Percentiles rank a stretch among this genome's conserved stretches.
Evolutionary conservation across 78 protist genomes (phyloP).

Genomic region (Dictyostelium firmibasis): DNA sequence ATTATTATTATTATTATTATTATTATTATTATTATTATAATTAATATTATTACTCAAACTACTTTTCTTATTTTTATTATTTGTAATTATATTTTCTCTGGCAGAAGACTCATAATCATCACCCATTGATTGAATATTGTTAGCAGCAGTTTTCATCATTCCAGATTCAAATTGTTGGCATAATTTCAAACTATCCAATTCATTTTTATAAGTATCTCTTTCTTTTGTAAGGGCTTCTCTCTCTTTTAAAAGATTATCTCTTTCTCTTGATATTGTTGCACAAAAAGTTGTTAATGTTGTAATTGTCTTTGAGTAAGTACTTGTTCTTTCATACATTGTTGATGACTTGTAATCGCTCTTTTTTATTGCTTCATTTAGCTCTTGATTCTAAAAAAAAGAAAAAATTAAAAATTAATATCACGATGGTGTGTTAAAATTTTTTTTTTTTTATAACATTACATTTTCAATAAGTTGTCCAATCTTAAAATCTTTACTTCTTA

Average conservation of each 20-base stretch:
- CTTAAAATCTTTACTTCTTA: background rate
- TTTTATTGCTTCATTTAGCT: background rate
- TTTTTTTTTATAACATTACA: background rate
- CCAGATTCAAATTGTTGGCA: background rate
- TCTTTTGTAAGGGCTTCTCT: background rate
- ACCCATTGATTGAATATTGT: background rate
- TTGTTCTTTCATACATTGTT: background rate
- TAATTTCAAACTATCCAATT: background rate
- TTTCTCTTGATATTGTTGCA: background rate
- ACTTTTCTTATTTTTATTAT: background rate
- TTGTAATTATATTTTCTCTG: background rate
- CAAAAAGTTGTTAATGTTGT: background rate
- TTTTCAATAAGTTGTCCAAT: background rate
- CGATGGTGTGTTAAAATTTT: too few species aligned
- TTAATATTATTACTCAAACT: too few species aligned
- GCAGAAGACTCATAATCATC: background rate
- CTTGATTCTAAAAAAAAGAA: background rate
- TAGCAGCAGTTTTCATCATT: background rate
- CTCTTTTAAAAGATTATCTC: background rate
- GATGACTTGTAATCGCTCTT: background rate
- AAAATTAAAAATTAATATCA: too few species aligned
- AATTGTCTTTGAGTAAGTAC: background rate
- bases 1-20: too few species aligned
- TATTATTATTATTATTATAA: too few species aligned
- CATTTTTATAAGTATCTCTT: background rate